Conservation (phyloP, 2,329 filamentous ascomycete genomes). For the Fusarium sp. region DNA sequence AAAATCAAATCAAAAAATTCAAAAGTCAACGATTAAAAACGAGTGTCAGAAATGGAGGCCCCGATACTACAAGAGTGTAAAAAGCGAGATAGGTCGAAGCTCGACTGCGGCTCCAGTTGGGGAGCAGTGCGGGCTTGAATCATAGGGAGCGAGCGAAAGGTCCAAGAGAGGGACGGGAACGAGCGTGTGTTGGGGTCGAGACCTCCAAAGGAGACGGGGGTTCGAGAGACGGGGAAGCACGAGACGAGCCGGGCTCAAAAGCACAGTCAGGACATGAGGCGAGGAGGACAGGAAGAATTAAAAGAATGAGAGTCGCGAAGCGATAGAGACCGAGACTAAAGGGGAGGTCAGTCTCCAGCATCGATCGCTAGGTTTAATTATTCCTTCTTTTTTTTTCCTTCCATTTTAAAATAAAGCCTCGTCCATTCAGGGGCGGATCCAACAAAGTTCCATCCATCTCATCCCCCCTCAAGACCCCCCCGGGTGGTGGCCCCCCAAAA, state of each 20-base stretch:
- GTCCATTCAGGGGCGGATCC: slow-evolving; percentile 50
- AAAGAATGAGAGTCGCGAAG: slow-evolving; percentile 24
- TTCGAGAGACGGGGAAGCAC: slow-evolving; percentile 11
- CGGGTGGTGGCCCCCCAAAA: background rate
- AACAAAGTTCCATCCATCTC: slow-evolving; percentile 35
- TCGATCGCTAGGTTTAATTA: slow-evolving; percentile 50
- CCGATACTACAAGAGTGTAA: slow-evolving; percentile 35
- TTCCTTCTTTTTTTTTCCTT: slow-evolving; percentile 44
- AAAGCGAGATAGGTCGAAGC: slow-evolving; percentile 25
- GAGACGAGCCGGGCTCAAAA: slow-evolving; percentile 21
- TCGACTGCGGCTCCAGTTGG: slow-evolving; percentile 47
- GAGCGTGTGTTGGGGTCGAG: slow-evolving; percentile 51
- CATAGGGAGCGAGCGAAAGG: slow-evolving; percentile 50
- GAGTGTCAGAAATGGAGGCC: slow-evolving; percentile 31
- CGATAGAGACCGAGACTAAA: slow-evolving; percentile 37
- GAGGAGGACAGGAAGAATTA: slow-evolving; percentile 27
- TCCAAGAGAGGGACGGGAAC: slow-evolving; percentile 41
- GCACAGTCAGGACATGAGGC: slow-evolving; percentile 27
- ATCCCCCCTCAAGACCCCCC: slow-evolving; percentile 9
- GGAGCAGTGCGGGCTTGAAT: slow-evolving; percentile 49
- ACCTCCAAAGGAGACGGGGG: slow-evolving; percentile 41
- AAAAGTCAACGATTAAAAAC: slow-evolving; percentile 16
- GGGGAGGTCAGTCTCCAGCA: slow-evolving; percentile 39
- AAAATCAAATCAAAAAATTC: slow-evolving; percentile 9
- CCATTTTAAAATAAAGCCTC: slow-evolving; percentile 49